Evolutionary conservation across 306 rosid species (phyloP), one percentile per base, ranked within the genome.

Genomic region (Sesbania bispinosa): DNA sequence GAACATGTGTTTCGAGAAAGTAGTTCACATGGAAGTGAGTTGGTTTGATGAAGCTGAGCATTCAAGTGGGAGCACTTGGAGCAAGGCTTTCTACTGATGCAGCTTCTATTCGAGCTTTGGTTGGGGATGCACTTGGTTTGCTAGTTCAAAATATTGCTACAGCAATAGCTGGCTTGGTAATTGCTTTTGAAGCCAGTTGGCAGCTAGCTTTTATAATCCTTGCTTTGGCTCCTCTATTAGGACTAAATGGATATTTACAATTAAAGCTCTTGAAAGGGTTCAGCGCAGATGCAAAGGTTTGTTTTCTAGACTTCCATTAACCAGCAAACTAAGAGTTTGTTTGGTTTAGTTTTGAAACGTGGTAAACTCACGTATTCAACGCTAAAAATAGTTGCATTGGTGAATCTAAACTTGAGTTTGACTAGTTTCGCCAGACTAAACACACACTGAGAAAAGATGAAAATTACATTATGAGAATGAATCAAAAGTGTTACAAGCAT

Each of bases 21-120:
- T 78, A 26, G 64, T 82, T 75, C 79, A 68, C 64, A 84, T 84
- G 88, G 89, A 87, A 71, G 73, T 82, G 10, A 78, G 89, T 76
- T 90, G 98, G 98, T 93, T 93, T 26, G 98, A 93, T 16, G 84
- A 84, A 27, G 43, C 79, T 38, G 82, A 63, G 45, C 82, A 87
- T 64, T 82, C 89, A 42, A 84, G 87, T 9, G 89, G 84, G 84
- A 51, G 75, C 79, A 42, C 50, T 84, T 43, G 87, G 88, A 65
- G 83, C 92, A 45, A 84, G 85, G 79, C 86, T 87, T 6, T 84
- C 87, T 7, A 46, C 81, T 11, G 86, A 87, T 80, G 87, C 87
- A 57, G 88, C 92, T 48, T 59, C 82, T 3, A 60, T 82, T 32
- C 77, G 87, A 67, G 82, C 82, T 16, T 70, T 87, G 23, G 87